Percentiles rank a stretch among this genome's conserved stretches.
These are phyloP conservation scores for Cyberlindnera galapagoensis DNA, from an alignment of 805 yeast genomes.

Conservation along the genomic window DNA sequence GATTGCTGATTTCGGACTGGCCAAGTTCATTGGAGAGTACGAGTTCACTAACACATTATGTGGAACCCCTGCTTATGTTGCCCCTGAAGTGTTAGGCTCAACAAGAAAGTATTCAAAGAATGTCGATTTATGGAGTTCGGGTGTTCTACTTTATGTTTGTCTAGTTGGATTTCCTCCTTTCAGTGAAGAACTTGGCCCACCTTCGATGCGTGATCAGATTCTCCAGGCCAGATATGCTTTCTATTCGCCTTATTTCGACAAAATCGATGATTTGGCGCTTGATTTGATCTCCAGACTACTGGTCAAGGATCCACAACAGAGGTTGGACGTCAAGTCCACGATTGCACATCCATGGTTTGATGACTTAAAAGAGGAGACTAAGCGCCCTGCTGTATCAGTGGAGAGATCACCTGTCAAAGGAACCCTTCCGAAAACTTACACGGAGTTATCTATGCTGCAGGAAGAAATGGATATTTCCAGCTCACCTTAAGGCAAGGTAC, in stretches of 20 bases:
- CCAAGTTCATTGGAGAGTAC: conserved; percentile 57
- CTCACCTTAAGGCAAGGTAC: conserved; percentile 5
- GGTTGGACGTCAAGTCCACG: conserved; percentile 83
- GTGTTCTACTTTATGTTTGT: conserved; percentile 72
- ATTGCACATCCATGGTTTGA: conserved; percentile 83
- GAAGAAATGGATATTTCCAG: conserved; percentile 5
- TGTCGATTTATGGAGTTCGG: conserved; percentile 80
- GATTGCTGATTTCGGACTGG: conserved; percentile 77
- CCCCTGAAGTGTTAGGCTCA: conserved; percentile 64
- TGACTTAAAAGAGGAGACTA: conserved; percentile 1
- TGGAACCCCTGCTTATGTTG: conserved; percentile 86
- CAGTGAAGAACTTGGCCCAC: conserved; percentile 77
- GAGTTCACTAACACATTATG: conserved; percentile 73
- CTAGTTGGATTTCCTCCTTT: conserved; percentile 83
- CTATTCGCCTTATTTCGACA: conserved; percentile 77
- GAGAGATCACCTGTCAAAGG: conserved; percentile 26
- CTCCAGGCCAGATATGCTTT: conserved; percentile 62
- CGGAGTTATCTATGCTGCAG: conserved; percentile 27
- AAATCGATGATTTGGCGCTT: conserved; percentile 54
- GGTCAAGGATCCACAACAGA: conserved; percentile 55
- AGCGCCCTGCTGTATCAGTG: conserved; percentile 6
- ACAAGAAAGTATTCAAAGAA: conserved; percentile 56
- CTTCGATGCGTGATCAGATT: conserved; percentile 71
- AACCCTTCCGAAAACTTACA: conserved; percentile 30
- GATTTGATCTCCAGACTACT: conserved; percentile 60